A percentile compares a stretch with the other conserved stretches of the same genome.
Evolutionary conservation across 805 yeast genomes (phyloP).

Genomic region (Yamadazyma nakazawae): DNA sequence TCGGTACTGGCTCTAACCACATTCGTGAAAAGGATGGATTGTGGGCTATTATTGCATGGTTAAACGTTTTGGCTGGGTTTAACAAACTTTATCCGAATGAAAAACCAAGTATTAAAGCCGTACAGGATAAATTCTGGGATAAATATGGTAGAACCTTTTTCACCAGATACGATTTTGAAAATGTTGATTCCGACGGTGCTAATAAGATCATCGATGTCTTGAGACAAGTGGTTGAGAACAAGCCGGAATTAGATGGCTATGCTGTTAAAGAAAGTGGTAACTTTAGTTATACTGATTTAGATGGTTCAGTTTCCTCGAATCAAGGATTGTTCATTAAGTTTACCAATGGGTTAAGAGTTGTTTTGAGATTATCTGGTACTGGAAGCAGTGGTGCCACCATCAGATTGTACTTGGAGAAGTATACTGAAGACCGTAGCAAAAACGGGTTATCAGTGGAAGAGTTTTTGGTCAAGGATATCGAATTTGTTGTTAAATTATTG

Average conservation of each 20-base stretch:
- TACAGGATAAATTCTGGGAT: constrained; percentile 83
- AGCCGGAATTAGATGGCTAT: constrained; percentile 40
- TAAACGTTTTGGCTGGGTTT: constrained; percentile 87
- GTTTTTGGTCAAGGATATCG: constrained; percentile 61
- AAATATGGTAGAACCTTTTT: constrained; percentile 96
- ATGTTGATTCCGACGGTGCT: constrained; percentile 76
- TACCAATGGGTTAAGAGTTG: constrained; percentile 77
- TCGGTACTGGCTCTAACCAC: constrained; percentile 97
- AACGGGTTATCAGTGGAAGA: constrained; percentile 57
- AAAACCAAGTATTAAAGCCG: constrained; percentile 66
- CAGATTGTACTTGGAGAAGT: constrained; percentile 85
- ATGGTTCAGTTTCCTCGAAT: constrained; percentile 81
- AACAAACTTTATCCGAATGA: constrained; percentile 54
- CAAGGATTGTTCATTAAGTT: constrained; percentile 89
- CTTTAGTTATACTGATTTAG: constrained; percentile 89
- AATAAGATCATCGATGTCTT: constrained; percentile 54
- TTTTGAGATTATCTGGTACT: constrained; percentile 91
- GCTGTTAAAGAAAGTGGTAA: constrained; percentile 76
- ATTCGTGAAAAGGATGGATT: constrained; percentile 96
- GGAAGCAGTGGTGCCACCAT: constrained; percentile 98
- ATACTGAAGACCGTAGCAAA: constrained; percentile 55
- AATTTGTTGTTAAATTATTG: constrained; percentile 62
- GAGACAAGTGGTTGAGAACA: constrained; percentile 25
- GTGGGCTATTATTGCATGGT: constrained; percentile 98
- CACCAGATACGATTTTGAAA: constrained; percentile 92